Evolutionary conservation across 2,329 filamentous ascomycete genomes (phyloP).

Genomic region (Beauveria sp.): DNA sequence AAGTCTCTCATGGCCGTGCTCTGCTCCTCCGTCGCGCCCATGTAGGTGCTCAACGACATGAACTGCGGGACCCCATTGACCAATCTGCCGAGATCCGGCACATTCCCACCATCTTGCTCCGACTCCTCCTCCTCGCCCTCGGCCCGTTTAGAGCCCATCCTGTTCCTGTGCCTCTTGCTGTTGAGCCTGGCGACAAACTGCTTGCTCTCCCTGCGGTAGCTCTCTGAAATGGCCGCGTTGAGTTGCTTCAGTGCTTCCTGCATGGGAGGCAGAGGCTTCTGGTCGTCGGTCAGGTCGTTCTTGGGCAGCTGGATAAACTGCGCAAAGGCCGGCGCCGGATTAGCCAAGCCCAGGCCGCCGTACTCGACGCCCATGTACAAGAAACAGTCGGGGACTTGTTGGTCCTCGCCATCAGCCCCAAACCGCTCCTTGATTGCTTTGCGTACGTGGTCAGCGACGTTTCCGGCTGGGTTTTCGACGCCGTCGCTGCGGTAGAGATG

Average conservation of each 20-base stretch:
- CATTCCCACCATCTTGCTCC: background rate
- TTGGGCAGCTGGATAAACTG: conserved; percentile 5
- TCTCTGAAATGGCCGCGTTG: background rate
- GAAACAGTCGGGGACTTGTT: conserved; percentile 31
- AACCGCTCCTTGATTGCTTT: conserved; percentile 42
- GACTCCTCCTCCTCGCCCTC: background rate
- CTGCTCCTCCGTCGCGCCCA: conserved; percentile 1
- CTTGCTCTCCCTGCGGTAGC: conserved; percentile 5
- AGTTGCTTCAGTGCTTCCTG: background rate
- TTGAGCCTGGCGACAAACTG: background rate
- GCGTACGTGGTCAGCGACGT: conserved; percentile 36
- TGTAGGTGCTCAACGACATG: conserved; percentile 8
- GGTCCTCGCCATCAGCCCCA: conserved; percentile 19
- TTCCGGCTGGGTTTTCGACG: conserved; percentile 31
- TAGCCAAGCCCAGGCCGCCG: conserved; percentile 32
- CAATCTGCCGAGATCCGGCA: background rate
- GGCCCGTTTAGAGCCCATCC: background rate
- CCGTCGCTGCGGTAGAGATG: conserved; percentile 1
- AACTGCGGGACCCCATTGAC: background rate
- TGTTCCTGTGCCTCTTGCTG: background rate
- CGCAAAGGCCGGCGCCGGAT: conserved; percentile 18
- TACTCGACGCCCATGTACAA: conserved; percentile 31
- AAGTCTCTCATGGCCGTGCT: background rate
- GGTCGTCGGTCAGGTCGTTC: background rate
- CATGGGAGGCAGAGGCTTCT: background rate